A percentile compares a stretch with the other conserved stretches of the same genome.
Conservation (phyloP, 768 basidiomycete genomes). For the Mycena galericulata region DNA sequence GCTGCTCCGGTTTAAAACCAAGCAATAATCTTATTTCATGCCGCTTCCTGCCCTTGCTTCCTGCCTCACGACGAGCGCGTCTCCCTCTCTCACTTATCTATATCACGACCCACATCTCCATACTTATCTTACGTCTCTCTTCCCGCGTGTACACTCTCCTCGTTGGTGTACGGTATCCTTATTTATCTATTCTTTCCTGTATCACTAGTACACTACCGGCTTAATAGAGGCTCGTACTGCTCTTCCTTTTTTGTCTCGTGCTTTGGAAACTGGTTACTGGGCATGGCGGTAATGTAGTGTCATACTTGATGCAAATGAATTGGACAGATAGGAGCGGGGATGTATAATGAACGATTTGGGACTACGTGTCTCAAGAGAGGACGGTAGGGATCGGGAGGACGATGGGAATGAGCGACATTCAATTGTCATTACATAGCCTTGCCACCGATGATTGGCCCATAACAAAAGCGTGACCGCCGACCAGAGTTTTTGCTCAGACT, state of each 20-base stretch:
- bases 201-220: slow-evolving; percentile 20
- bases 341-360: no score
- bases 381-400: no score
- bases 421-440: no score
- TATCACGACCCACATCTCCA: background rate
- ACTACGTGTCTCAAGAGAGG: no score
- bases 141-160: slow-evolving; percentile 23
- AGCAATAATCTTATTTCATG: slow-evolving; percentile 55
- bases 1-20: slow-evolving; percentile 83
- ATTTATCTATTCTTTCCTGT: slow-evolving; percentile 26
- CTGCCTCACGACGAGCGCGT: no score
- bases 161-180: no score
- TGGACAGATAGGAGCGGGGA: slow-evolving; percentile 11
- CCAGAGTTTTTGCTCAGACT: no score
- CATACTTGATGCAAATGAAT: slow-evolving; percentile 37
- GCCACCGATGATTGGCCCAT: no score
- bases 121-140: slow-evolving; percentile 14
- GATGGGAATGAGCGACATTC: no score
- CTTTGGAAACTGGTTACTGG: slow-evolving; percentile 34
- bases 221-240: slow-evolving; percentile 22
- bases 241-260: background rate
- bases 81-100: background rate
- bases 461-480: no score
- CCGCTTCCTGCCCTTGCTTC: slow-evolving; percentile 29
- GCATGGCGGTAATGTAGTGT: slow-evolving; percentile 46